Evolutionary conservation across 495 filamentous ascomycete species (phyloP).

Genomic region (Aspergillus nidulans): DNA sequence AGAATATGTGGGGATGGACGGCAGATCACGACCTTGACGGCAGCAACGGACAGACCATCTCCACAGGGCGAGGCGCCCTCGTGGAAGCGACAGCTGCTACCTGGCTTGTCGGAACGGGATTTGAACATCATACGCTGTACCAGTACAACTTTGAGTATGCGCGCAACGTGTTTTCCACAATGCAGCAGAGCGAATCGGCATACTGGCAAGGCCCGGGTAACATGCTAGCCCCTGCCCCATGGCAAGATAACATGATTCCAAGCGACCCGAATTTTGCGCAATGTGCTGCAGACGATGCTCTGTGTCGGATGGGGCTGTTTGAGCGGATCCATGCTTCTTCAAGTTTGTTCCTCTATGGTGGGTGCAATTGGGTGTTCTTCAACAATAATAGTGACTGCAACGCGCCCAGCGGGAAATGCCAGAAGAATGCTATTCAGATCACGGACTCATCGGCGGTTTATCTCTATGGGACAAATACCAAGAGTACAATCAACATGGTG

Average conservation of each 20-base stretch:
- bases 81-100: slow-evolving; percentile 43
- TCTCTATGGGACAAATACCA: slow-evolving; percentile 42
- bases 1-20: slow-evolving; percentile 58
- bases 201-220: slow-evolving; percentile 44
- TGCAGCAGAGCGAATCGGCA: slow-evolving; percentile 44
- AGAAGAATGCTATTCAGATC: slow-evolving; percentile 39
- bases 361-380: slow-evolving; percentile 50
- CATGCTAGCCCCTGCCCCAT: slow-evolving; percentile 40
- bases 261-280: slow-evolving; percentile 40
- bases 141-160: slow-evolving; percentile 47
- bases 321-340: slow-evolving; percentile 36
- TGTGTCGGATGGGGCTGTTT: slow-evolving; percentile 42
- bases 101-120: slow-evolving; percentile 40
- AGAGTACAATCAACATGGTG: slow-evolving; percentile 41
- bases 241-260: slow-evolving; percentile 27
- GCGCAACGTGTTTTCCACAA: slow-evolving; percentile 42
- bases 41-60: slow-evolving; percentile 35
- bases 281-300: slow-evolving; percentile 28
- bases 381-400: slow-evolving; percentile 37
- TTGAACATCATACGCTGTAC: slow-evolving; percentile 49
- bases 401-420: slow-evolving; percentile 34
- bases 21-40: slow-evolving; percentile 50
- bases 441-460: slow-evolving; percentile 26
- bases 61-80: slow-evolving; percentile 47
- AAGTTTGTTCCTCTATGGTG: slow-evolving; percentile 52